phyloP scores from a whole-genome alignment of 805 yeast species.

The Yamadazyma phyllophila region DNA sequence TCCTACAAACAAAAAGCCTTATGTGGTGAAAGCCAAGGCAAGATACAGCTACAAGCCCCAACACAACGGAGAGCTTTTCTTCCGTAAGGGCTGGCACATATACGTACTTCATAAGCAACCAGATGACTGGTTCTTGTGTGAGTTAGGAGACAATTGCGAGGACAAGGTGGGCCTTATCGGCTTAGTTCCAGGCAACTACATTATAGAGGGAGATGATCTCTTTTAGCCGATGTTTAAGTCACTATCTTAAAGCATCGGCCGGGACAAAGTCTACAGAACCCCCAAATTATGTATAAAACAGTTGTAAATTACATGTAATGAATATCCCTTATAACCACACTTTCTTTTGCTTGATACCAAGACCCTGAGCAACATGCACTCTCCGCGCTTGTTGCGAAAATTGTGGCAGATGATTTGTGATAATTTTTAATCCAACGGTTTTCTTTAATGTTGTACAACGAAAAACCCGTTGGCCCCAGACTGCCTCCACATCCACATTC shows the following conservation, averaged over 20 bases:
- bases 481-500: conserved; percentile 21
- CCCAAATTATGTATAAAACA: not conserved
- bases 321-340: too few species aligned
- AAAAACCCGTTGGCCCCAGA: conserved; percentile 20
- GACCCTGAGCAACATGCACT: not conserved
- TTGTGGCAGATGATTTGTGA: not conserved
- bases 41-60: conserved; percentile 40
- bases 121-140: conserved; percentile 46
- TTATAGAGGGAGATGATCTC: conserved; percentile 28
- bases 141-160: conserved; percentile 35
- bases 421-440: not conserved
- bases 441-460: not conserved
- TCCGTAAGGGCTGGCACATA: conserved; percentile 42
- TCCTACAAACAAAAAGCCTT: conserved; percentile 30
- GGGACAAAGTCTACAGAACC: too few species aligned
- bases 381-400: not conserved
- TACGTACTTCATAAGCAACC: conserved; percentile 42
- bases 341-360: too few species aligned
- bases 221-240: too few species aligned
- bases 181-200: conserved; percentile 43
- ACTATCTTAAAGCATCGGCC: too few species aligned
- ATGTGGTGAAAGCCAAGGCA: conserved; percentile 36
- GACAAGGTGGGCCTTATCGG: conserved; percentile 35
- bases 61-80: conserved; percentile 39
- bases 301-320: not conserved